phyloP scores from a whole-genome alignment of 2,329 filamentous ascomycete genomes.

The Penicillium concentricum region DNA sequence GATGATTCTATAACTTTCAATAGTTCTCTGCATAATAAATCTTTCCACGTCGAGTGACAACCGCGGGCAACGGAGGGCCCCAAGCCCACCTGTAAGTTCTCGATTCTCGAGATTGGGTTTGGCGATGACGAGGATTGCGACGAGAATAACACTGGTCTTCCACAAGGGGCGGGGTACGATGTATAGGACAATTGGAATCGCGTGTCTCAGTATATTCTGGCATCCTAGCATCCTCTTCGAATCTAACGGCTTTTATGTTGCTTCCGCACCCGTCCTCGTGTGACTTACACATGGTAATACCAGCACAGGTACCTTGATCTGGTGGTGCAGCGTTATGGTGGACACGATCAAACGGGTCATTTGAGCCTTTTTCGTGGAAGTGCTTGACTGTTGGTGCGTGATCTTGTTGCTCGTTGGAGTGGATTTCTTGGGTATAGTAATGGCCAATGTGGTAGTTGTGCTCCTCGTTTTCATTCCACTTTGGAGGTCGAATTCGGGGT shows the following conservation, averaged over 20 bases:
- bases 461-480: not conserved
- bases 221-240: not conserved
- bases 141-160: not conserved
- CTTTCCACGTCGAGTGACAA: not conserved
- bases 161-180: not conserved
- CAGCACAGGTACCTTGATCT: not conserved
- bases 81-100: not conserved
- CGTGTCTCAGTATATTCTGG: not conserved
- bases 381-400: not conserved
- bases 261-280: not conserved
- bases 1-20: not conserved
- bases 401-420: not conserved
- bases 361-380: not conserved
- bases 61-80: not conserved
- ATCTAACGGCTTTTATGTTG: not conserved
- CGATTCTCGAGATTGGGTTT: not conserved
- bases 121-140: not conserved
- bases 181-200: not conserved
- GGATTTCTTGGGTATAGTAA: not conserved
- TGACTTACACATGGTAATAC: not conserved
- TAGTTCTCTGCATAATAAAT: not conserved
- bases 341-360: not conserved
- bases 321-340: not conserved
- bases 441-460: not conserved
- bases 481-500: not conserved